A percentile compares a stretch with the other conserved stretches of the same genome.
phyloP scores from a whole-genome alignment of 225 moss, liverwort and hornwort species.

The Climacium dendroides region DNA sequence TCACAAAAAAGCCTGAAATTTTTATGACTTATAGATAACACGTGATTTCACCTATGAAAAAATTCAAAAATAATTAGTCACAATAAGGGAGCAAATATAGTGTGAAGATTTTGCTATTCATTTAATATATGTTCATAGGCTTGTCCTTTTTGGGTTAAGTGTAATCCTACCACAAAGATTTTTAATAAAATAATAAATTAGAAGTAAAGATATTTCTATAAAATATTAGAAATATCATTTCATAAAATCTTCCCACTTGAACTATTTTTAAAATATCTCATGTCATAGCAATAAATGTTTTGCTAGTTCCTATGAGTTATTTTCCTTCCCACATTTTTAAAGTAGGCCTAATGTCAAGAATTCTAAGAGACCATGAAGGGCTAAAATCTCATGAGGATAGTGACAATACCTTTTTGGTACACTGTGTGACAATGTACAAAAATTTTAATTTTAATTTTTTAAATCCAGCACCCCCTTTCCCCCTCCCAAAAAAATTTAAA shows the following conservation, averaged over 20 bases:
- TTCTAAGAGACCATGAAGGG: background rate
- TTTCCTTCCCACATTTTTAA: background rate
- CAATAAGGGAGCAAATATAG: background rate
- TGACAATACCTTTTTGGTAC: no score
- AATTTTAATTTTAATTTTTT: no score
- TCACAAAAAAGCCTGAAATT: background rate
- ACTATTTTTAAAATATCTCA: background rate
- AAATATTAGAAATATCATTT: background rate
- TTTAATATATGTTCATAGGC: background rate
- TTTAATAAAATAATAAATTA: background rate
- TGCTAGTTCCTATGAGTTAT: background rate
- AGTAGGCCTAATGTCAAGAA: background rate
- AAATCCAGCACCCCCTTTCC: no score
- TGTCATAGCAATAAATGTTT: background rate
- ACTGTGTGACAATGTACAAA: no score
- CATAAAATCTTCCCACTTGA: background rate
- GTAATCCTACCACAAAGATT: rapidly evolving
- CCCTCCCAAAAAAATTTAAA: no score
- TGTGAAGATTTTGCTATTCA: background rate
- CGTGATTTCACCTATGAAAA: background rate
- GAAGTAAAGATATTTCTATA: rapidly evolving
- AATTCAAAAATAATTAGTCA: background rate
- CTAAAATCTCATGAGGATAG: no score
- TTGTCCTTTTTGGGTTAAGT: background rate
- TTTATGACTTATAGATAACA: background rate